Evolutionary conservation across 2,329 filamentous ascomycete genomes (phyloP).

Genomic region (Acrodontium crateriforme): DNA sequence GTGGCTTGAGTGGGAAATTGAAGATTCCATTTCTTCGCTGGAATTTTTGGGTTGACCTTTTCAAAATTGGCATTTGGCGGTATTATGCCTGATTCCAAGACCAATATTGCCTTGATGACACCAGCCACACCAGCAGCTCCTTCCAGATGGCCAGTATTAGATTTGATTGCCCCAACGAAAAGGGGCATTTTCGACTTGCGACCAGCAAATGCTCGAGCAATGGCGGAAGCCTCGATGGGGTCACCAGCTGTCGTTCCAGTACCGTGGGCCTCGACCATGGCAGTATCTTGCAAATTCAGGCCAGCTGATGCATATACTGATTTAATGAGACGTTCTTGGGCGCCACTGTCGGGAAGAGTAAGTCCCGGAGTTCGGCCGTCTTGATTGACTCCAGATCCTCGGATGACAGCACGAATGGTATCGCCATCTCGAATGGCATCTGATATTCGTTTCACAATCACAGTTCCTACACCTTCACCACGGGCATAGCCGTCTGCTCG

Average conservation of each 20-base stretch:
- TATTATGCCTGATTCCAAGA: background rate
- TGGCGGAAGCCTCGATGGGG: constrained; percentile 9
- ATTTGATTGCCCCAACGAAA: constrained; percentile 8
- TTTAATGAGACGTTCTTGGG: constrained; percentile 23
- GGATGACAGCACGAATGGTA: constrained; percentile 21
- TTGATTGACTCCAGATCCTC: constrained; percentile 20
- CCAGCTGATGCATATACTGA: constrained; percentile 22
- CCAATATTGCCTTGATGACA: constrained; percentile 8
- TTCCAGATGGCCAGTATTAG: constrained; percentile 9
- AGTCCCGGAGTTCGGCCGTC: constrained; percentile 28
- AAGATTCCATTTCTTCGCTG: constrained; percentile 5
- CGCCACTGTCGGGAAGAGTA: constrained; percentile 21
- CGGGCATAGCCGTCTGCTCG: constrained; percentile 36
- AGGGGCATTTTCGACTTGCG: too few species aligned
- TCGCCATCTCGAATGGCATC: constrained; percentile 3
- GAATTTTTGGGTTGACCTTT: background rate
- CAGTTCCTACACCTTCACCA: constrained; percentile 37
- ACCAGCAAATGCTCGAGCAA: constrained; percentile 3
- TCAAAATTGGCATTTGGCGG: background rate
- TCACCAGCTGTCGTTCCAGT: constrained; percentile 12
- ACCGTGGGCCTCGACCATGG: constrained; percentile 10
- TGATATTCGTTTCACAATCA: constrained; percentile 27
- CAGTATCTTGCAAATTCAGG: constrained; percentile 1
- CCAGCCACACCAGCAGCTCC: constrained; percentile 5
- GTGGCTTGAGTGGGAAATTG: background rate